These are phyloP conservation scores for Hibiscus trionum DNA, from an alignment of 345 rosid species.

Conservation along the genomic window DNA sequence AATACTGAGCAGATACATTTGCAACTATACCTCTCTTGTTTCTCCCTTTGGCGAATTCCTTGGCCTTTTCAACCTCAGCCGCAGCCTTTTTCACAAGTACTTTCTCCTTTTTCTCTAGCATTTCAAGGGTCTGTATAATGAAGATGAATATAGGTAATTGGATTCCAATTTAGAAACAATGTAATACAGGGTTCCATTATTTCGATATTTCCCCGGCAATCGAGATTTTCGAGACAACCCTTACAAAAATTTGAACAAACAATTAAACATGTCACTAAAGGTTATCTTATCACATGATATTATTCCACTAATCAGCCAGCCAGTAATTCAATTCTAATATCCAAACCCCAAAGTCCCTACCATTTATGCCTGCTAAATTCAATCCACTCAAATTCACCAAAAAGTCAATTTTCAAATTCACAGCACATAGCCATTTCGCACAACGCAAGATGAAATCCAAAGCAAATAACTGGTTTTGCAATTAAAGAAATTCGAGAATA, in stretches of 20 bases:
- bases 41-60: slow-evolving; percentile 47
- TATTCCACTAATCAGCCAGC: background rate
- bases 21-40: slow-evolving; percentile 51
- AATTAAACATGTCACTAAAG: background rate
- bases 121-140: slow-evolving; percentile 60
- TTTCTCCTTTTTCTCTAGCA: slow-evolving; percentile 90
- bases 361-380: too few relatives aligned
- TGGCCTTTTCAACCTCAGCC: slow-evolving; percentile 64
- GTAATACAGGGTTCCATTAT: too few relatives aligned
- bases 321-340: background rate
- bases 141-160: background rate
- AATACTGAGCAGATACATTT: background rate
- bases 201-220: background rate
- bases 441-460: too few relatives aligned
- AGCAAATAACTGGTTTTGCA: background rate
- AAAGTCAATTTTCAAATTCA: background rate
- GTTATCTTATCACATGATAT: background rate
- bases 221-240: background rate
- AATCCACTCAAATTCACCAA: too few relatives aligned
- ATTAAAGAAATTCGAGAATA: background rate
- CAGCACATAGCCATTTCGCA: background rate
- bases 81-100: slow-evolving; percentile 64
- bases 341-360: background rate
- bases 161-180: background rate
- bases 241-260: background rate